These are phyloP conservation scores for Aspergillus sojae DNA, from an alignment of 2,329 filamentous ascomycete species.

Conservation along the genomic window DNA sequence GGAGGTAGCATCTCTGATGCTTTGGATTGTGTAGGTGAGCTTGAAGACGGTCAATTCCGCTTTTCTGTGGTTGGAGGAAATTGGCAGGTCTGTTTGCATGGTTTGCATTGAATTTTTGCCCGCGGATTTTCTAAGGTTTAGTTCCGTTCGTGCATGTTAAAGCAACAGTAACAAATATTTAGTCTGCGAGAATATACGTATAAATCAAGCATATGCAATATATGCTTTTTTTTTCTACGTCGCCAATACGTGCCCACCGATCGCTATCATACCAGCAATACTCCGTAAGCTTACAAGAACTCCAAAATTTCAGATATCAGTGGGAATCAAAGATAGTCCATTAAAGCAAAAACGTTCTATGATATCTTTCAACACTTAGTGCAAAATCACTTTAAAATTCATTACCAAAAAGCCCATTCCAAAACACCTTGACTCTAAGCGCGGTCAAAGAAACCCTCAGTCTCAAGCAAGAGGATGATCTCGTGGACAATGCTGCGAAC, in stretches of 20 bases:
- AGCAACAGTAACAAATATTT: background rate
- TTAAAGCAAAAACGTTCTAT: constrained; percentile 24
- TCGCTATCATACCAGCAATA: background rate
- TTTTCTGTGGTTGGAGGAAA: background rate
- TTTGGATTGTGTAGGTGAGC: constrained; percentile 6
- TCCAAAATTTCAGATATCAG: constrained; percentile 1
- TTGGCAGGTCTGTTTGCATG: constrained; percentile 15
- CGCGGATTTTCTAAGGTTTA: background rate
- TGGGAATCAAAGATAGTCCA: constrained; percentile 22
- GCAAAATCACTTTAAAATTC: constrained; percentile 14
- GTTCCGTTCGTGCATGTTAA: background rate
- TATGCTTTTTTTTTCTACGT: background rate
- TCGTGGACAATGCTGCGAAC: constrained; percentile 95
- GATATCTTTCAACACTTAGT: constrained; percentile 16
- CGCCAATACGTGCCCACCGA: background rate
- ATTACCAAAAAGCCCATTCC: constrained; percentile 15
- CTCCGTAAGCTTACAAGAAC: background rate
- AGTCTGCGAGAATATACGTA: too few species aligned
- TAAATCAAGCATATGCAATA: too few species aligned
- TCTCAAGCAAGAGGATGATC: constrained; percentile 91
- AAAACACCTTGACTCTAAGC: constrained; percentile 23
- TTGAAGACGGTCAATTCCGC: background rate
- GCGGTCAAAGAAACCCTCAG: constrained; percentile 80
- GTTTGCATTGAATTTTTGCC: background rate
- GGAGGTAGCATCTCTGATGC: constrained; percentile 35